phyloP scores from a whole-genome alignment of 2,329 filamentous ascomycete genomes.

The Phyllosticta citribraziliensis region DNA sequence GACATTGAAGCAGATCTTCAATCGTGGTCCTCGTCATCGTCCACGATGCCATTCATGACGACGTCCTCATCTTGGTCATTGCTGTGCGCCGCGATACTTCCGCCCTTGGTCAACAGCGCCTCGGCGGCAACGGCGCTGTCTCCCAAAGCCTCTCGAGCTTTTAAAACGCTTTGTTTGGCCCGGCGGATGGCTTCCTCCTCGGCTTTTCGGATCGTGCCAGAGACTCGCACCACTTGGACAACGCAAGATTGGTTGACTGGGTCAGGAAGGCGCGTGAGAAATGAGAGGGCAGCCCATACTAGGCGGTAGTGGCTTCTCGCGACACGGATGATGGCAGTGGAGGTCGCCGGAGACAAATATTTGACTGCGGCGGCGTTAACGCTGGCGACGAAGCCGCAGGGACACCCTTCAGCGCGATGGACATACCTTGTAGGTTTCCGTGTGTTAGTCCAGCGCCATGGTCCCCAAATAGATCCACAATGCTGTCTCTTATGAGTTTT shows the following conservation, averaged over 20 bases:
- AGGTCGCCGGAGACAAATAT: constrained; percentile 86
- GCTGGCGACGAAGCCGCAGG: background rate
- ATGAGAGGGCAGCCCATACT: constrained; percentile 81
- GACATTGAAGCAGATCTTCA: background rate
- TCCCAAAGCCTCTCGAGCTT: background rate
- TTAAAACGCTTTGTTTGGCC: constrained; percentile 40
- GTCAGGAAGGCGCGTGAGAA: constrained; percentile 61
- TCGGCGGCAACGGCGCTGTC: constrained; percentile 1
- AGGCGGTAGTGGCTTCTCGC: constrained; percentile 74
- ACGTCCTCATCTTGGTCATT: background rate
- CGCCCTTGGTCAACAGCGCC: background rate
- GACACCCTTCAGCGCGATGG: background rate
- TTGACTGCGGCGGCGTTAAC: constrained; percentile 53
- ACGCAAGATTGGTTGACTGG: constrained; percentile 56
- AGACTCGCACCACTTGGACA: constrained; percentile 76
- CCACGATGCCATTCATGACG: background rate
- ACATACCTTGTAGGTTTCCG: constrained; percentile 56
- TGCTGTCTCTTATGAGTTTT: constrained; percentile 46
- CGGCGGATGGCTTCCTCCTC: constrained; percentile 82
- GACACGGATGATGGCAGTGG: constrained; percentile 82
- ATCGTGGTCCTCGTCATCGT: background rate
- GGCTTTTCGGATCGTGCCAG: constrained; percentile 84
- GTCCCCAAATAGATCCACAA: constrained; percentile 51
- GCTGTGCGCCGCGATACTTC: background rate
- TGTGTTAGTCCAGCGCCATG: constrained; percentile 71